Base-by-base conservation (phyloP, 371 early-diverging fungal species). In the Batkoa obscura region DNA sequence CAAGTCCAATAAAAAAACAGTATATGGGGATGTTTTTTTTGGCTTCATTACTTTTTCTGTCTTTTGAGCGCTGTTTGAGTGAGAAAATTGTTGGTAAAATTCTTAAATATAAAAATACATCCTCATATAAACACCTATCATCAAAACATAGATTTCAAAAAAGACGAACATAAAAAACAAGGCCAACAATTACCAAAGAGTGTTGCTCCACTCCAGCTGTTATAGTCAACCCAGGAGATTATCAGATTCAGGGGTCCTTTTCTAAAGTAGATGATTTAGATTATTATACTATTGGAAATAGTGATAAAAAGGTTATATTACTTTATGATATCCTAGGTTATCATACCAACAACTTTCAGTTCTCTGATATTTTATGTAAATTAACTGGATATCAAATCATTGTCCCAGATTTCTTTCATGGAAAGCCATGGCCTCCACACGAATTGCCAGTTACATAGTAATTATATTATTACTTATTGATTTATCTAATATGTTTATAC, bases 121-220 rank as follows among this genome's bases (percentile, higher is more conserved):
- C 23, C 23, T 23, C 23, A 23, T 23, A 23, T 23, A 23, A 23
- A 23, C 23, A 23, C 23, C 23, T 23, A 23, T 23, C 23, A 23
- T 23, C 23, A 23, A 23, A 23, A 23, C 23, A 23, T 23, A 23
- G 23, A 23, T 23, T 23, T 23, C 23, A 23, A 23, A 23, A 23
- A 23, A 23, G 23, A 23, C 23, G 23, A 23, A 23, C 23, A 23
- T 23, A 23, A 23, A 23, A 23, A 23, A 23, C 23, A 23, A 23
- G 23, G 23, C 23, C 23, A 23, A 23, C 23, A 23, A 23, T 23
- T 23, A 23, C 23, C 41, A 59, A 67, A 35, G 72, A 72, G 47
- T 81, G 84, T 64, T 81, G 82, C 62, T 60, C 68, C 52, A 73
- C 78, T 2, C 75, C 77, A 31, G 76, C 82, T 30, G 81, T 83